A percentile compares a stretch with the other conserved stretches of the same genome.
These are phyloP conservation scores for Brassica incana DNA, from an alignment of 345 rosid species.

Conservation along the genomic window DNA sequence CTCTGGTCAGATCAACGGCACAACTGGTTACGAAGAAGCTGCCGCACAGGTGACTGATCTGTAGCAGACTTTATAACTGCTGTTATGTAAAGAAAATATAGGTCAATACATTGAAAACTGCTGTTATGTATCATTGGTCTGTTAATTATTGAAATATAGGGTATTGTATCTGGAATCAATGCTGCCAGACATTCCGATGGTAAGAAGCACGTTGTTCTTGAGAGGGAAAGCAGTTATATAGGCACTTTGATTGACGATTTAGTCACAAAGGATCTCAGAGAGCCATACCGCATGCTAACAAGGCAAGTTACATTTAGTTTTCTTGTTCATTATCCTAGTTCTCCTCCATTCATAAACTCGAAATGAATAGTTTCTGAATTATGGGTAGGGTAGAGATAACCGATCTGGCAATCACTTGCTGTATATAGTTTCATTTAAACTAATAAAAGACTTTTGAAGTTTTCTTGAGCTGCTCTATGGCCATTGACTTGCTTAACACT, in stretches of 20 bases:
- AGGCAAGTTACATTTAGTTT: conserved; percentile 50
- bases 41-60: conserved; percentile 83
- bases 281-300: conserved; percentile 96
- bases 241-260: conserved; percentile 95
- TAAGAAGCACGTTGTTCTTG: conserved; percentile 81
- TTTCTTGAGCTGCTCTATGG: not conserved
- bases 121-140: not conserved
- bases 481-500: not conserved
- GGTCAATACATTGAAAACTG: not conserved
- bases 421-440: conserved; percentile 14
- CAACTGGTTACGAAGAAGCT: conserved; percentile 99
- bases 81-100: not conserved
- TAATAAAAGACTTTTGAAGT: not conserved
- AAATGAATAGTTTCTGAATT: not conserved
- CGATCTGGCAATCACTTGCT: not conserved
- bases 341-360: not conserved
- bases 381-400: not conserved
- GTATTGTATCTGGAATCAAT: conserved; percentile 89
- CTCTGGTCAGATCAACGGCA: conserved; percentile 98
- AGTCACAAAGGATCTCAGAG: conserved; percentile 93
- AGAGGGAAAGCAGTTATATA: conserved; percentile 93
- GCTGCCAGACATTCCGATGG: conserved; percentile 89
- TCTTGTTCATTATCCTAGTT: conserved; percentile 11
- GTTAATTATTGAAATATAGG: conserved; percentile 46
- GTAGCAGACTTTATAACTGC: not conserved